A percentile compares a stretch with the other conserved stretches of the same genome.
These are phyloP conservation scores for Cryptococcus jaspeensis DNA, from an alignment of 1,284 basidiomycete genomes.

Conservation along the genomic window DNA sequence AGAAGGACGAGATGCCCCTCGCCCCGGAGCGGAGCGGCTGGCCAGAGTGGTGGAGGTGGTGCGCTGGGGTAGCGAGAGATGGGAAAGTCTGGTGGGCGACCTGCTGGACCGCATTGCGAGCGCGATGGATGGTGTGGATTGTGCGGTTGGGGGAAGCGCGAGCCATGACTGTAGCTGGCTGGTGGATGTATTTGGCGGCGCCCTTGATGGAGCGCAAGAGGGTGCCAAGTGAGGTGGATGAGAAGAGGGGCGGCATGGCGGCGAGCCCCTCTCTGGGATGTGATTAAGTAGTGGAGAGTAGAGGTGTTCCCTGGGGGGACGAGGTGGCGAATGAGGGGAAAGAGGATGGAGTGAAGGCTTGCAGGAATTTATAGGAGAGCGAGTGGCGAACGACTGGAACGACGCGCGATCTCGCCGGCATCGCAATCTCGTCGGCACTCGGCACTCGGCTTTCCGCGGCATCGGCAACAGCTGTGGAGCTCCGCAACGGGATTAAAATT, in stretches of 20 bases:
- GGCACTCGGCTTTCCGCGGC: no score
- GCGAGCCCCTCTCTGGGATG: neutral
- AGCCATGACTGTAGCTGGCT: neutral
- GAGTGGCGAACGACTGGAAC: neutral
- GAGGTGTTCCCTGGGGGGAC: neutral
- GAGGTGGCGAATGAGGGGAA: no score
- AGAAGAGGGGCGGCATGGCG: conserved; percentile 31
- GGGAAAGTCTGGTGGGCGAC: conserved; percentile 28
- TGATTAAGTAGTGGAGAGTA: neutral
- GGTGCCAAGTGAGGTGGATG: conserved; percentile 24
- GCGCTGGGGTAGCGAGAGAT: conserved; percentile 19
- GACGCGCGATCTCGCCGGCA: no score
- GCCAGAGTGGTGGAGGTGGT: conserved; percentile 15
- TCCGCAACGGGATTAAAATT: no score
- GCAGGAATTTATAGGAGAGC: no score
- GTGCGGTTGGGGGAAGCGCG: conserved; percentile 7
- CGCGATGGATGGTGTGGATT: conserved; percentile 7
- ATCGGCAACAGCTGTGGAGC: no score
- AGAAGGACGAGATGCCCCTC: conserved; percentile 4
- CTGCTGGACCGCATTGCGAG: conserved; percentile 14
- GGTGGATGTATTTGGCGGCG: neutral
- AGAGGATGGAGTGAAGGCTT: no score
- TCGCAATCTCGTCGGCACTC: no score
- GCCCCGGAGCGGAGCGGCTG: conserved; percentile 17
- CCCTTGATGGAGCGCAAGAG: conserved; percentile 11